Evolutionary conservation across 805 yeast genomes (phyloP).

Genomic region (Saccharomyces paradoxus): DNA sequence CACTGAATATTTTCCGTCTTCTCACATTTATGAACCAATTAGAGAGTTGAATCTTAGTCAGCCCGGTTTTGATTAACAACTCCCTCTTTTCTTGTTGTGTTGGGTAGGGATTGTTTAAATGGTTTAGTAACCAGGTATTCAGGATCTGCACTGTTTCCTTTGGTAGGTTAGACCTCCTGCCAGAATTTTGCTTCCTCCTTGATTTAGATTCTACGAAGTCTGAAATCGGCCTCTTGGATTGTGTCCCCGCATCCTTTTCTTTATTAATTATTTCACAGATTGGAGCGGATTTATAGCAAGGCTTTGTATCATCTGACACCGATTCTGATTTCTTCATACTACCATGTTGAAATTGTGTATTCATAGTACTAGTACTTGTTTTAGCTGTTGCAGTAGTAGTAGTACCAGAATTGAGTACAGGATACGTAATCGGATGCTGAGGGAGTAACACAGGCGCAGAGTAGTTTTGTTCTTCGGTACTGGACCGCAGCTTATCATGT

Average conservation of each 20-base stretch:
- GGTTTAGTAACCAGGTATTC: constrained; percentile 65
- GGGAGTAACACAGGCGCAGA: neutral
- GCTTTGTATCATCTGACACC: neutral
- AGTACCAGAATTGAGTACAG: neutral
- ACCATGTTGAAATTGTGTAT: neutral
- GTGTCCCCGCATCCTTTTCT: neutral
- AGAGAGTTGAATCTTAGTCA: constrained; percentile 71
- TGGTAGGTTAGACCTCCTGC: constrained; percentile 65
- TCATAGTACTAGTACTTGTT: neutral
- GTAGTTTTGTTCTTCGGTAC: neutral
- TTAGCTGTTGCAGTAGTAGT: neutral
- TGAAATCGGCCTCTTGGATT: neutral
- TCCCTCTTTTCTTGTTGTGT: constrained; percentile 68
- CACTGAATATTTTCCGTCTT: constrained; percentile 51
- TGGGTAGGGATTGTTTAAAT: constrained; percentile 77
- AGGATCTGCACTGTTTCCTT: constrained; percentile 66
- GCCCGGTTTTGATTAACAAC: constrained; percentile 61
- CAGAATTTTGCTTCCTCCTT: neutral
- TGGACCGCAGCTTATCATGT: neutral
- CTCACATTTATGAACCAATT: constrained; percentile 89
- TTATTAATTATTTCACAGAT: neutral
- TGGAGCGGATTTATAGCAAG: neutral
- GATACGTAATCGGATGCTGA: neutral
- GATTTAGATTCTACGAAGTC: neutral
- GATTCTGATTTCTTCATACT: neutral